Evolutionary conservation across 805 yeast species (phyloP), one percentile per base, ranked within the genome.

Genomic region (Zygoascus bituminiphila): DNA sequence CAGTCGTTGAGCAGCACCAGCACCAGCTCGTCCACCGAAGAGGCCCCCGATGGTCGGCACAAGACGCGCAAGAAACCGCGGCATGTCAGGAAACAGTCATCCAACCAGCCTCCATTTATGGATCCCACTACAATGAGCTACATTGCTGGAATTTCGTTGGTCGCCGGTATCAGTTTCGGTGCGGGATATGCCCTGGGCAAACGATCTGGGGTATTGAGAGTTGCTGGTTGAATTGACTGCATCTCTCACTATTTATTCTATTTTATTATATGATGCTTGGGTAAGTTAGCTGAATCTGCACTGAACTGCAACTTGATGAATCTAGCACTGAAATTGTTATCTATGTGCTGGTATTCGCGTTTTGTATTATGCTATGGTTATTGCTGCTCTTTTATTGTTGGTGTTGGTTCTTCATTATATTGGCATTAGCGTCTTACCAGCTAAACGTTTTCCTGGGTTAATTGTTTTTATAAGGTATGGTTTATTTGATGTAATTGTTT

Each of bases 111-210:
- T 21, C 44, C 44, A 5, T 41, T 41, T 12, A 10, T 41, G 6
- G 44, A 41, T 19, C 44, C 44, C 12, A 25, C 44, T 7, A 23
- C 26, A 12, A 10, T 41, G 4, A 36, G 39, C 39, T 41, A 22
- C 35, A 41, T 41, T 15, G 44, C 44, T 9, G 44, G 31, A 12
- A 14, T 24, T 14, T 22, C 31, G 8, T 21, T 41, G 20, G 53
- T 55, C 1, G 52, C 56, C 10, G 57, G 57, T 1, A 44, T 55
- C 42, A 50, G 55, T 33, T 55, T 55, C 42, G 42, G 54, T n/a
- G 57, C 57, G 1, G 58, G 58, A 22, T 55, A 52, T 46, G 57
- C 56, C 12, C 26, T 55, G 21, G 58, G 58, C 15, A 43, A 50
- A 33, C 45, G 51, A 8, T 49, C 57, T 1, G 53, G 44, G 19